Evolutionary conservation across 2,329 filamentous ascomycete species (phyloP).

Genomic region (Fusarium floridanum): DNA sequence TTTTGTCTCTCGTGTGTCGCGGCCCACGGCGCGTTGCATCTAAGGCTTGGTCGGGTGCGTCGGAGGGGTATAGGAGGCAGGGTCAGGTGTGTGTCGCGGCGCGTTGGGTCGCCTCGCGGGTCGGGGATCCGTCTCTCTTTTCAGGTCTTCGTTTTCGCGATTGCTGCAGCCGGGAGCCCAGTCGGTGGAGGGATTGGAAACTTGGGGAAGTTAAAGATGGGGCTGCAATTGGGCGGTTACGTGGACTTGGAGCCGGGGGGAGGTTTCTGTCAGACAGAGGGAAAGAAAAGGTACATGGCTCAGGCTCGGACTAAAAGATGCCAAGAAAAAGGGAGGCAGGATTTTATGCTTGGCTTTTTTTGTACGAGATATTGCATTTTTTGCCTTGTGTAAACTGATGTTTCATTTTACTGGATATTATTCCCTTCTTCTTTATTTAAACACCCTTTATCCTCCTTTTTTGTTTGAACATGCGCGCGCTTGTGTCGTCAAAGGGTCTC

Average conservation of each 20-base stretch:
- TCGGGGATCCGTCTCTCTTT: not conserved
- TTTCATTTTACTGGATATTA: not conserved
- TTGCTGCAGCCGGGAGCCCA: constrained; percentile 7
- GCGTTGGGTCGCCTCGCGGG: not conserved
- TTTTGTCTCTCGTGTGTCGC: too few relatives aligned
- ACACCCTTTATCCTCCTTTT: not conserved
- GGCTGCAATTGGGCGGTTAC: constrained; percentile 40
- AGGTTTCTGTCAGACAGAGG: constrained; percentile 7
- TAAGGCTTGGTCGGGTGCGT: too few relatives aligned
- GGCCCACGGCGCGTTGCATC: too few relatives aligned
- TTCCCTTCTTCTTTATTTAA: not conserved
- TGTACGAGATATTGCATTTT: not conserved
- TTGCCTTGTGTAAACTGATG: not conserved
- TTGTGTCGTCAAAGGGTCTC: constrained; percentile 6
- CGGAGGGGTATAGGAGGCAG: too few relatives aligned
- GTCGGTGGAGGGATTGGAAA: constrained; percentile 15
- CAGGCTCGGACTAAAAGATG: constrained; percentile 4
- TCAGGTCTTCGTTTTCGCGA: constrained; percentile 1
- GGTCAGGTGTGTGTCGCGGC: not conserved
- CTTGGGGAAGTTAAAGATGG: constrained; percentile 34
- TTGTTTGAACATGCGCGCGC: constrained; percentile 39
- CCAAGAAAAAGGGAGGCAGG: not conserved
- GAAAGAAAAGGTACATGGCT: not conserved
- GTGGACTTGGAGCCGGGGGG: constrained; percentile 25
- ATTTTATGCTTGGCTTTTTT: not conserved